Evolutionary conservation across 345 rosid species (phyloP).

Genomic region (Eucalyptus coolabah): DNA sequence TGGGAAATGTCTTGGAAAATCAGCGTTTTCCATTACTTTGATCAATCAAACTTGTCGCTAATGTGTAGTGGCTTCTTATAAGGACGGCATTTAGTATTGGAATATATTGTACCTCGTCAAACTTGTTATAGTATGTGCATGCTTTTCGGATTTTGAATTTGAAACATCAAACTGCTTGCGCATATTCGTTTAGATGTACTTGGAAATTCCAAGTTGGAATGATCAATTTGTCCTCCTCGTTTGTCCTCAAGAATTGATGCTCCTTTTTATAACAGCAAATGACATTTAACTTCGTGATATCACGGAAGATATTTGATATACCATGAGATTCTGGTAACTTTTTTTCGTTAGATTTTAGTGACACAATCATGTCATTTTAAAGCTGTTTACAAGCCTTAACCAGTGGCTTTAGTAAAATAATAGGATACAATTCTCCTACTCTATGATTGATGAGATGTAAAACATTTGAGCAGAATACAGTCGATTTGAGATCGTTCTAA

Average conservation of each 20-base stretch:
- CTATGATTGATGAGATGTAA: neutral
- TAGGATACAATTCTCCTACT: neutral
- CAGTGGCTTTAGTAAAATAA: neutral
- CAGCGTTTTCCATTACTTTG: neutral
- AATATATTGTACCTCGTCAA: neutral
- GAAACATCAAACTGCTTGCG: neutral
- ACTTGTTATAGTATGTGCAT: neutral
- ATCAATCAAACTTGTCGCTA: neutral
- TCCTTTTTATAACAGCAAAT: neutral
- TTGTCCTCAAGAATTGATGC: neutral
- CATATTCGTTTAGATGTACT: neutral
- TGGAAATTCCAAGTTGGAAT: neutral
- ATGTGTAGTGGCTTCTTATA: neutral
- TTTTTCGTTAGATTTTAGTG: neutral
- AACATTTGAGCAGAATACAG: neutral
- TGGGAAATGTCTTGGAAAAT: neutral
- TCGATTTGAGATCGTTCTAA: neutral
- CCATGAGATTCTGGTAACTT: neutral
- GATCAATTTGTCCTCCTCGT: neutral
- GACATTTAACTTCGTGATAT: neutral
- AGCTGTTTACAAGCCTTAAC: neutral
- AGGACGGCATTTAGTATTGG: neutral
- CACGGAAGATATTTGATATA: neutral
- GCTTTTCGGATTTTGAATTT: neutral
- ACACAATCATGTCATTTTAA: neutral